phyloP scores from a whole-genome alignment of 768 basidiomycete species.

The Obba rivulosa region DNA sequence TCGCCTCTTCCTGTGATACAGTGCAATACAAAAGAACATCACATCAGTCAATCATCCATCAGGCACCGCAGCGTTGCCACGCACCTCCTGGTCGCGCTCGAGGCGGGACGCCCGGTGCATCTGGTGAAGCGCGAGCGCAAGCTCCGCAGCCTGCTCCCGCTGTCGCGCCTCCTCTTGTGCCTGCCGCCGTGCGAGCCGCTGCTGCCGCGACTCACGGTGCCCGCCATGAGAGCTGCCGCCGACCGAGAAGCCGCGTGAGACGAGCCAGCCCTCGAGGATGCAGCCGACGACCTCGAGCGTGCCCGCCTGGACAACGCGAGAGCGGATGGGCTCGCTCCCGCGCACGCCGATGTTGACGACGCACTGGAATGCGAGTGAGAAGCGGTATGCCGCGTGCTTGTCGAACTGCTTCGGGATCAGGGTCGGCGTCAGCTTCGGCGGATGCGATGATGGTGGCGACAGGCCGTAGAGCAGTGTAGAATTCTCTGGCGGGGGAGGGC shows the following conservation, averaged over 20 bases:
- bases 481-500: slow-evolving; percentile 77
- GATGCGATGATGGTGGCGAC: slow-evolving; percentile 54
- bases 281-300: slow-evolving; percentile 91
- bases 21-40: not conserved
- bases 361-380: slow-evolving; percentile 92
- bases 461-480: slow-evolving; percentile 75
- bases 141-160: slow-evolving; percentile 53
- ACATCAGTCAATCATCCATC: not conserved
- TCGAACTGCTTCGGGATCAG: slow-evolving; percentile 69
- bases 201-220: slow-evolving; percentile 71
- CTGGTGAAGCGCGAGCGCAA: slow-evolving; percentile 55
- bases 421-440: slow-evolving; percentile 50
- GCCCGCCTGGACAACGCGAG: slow-evolving; percentile 91
- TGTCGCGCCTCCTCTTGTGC: slow-evolving; percentile 52
- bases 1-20: slow-evolving; percentile 16
- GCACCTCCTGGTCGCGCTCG: slow-evolving; percentile 6
- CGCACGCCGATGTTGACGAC: slow-evolving; percentile 96
- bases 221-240: slow-evolving; percentile 70
- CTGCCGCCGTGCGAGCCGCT: slow-evolving; percentile 56
- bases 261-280: slow-evolving; percentile 90
- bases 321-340: slow-evolving; percentile 87
- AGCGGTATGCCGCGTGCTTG: slow-evolving; percentile 82
- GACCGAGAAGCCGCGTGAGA: slow-evolving; percentile 81
- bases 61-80: not conserved
- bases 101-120: slow-evolving; percentile 18